Conservation (phyloP, 139 green algal species). For the Desmodesmus armatus region DNA sequence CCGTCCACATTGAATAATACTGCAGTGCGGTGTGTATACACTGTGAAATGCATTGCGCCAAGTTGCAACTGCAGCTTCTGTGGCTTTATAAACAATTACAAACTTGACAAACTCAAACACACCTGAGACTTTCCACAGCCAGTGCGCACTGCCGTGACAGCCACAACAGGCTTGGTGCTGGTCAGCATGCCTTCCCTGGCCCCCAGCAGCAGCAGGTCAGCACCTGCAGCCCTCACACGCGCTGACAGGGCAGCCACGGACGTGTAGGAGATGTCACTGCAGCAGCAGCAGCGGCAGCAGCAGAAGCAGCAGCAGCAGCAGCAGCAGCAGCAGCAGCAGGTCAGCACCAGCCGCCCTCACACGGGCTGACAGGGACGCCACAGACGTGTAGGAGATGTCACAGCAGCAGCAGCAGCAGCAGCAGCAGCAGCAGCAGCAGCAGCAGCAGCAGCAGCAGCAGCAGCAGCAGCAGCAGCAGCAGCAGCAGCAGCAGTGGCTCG, state of each 20-base stretch:
- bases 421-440: no score
- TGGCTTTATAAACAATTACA: no score
- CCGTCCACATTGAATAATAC: no score
- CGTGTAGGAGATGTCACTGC: conserved; percentile 1
- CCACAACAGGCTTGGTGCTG: conserved; percentile 49
- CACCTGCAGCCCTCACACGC: conserved; percentile 53
- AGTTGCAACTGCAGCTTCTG: no score
- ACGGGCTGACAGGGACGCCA: conserved; percentile 44
- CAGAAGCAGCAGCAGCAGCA: no score
- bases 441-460: no score
- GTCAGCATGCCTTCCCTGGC: conserved; percentile 43
- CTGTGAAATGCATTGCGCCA: no score
- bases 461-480: conserved; percentile 53
- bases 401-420: no score
- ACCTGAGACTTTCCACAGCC: conserved; percentile 64
- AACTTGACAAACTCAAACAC: neutral
- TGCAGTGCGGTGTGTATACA: no score
- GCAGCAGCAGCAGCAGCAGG: conserved; percentile 49
- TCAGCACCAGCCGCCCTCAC: conserved; percentile 55
- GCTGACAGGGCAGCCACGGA: conserved; percentile 48
- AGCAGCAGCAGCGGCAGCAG: no score
- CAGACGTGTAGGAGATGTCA: conserved; percentile 13
- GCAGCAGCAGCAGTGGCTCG: no score
- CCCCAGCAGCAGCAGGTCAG: conserved; percentile 49
- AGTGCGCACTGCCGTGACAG: conserved; percentile 52